Evolutionary conservation across 345 rosid species (phyloP).

Genomic region (Eucalyptus coolabah): DNA sequence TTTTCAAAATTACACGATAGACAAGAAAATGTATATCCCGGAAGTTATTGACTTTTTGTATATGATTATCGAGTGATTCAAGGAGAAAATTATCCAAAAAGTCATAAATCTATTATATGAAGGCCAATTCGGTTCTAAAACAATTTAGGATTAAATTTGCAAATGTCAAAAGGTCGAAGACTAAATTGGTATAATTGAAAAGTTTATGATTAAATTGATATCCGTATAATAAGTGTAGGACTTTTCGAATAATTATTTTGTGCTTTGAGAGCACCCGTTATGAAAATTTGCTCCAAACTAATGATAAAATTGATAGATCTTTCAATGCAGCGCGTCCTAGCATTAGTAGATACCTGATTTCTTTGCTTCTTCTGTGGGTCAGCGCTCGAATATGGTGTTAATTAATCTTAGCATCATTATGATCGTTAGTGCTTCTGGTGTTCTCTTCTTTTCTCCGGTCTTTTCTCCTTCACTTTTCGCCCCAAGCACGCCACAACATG

Average conservation of each 20-base stretch:
- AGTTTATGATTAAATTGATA: no score
- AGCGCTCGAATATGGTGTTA: not conserved
- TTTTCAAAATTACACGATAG: not conserved
- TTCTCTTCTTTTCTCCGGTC: not conserved
- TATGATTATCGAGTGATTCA: not conserved
- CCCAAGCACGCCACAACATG: not conserved
- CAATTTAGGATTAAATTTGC: no score
- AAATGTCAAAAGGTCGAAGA: not conserved
- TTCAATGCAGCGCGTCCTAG: not conserved
- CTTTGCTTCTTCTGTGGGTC: not conserved
- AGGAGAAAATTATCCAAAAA: not conserved
- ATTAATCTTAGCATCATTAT: not conserved
- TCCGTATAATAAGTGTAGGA: not conserved
- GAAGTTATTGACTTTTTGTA: not conserved
- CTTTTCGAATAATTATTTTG: not conserved
- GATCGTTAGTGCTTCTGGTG: not conserved
- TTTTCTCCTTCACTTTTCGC: not conserved
- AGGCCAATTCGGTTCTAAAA: not conserved
- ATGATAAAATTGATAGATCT: not conserved
- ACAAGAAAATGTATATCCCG: not conserved
- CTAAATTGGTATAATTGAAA: not conserved
- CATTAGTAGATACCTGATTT: not conserved
- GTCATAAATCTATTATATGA: no score
- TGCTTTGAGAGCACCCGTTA: not conserved
- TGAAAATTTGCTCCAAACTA: no score